Evolutionary conservation across 2,329 filamentous ascomycete species (phyloP).

Genomic region (Sporothrix pallida): DNA sequence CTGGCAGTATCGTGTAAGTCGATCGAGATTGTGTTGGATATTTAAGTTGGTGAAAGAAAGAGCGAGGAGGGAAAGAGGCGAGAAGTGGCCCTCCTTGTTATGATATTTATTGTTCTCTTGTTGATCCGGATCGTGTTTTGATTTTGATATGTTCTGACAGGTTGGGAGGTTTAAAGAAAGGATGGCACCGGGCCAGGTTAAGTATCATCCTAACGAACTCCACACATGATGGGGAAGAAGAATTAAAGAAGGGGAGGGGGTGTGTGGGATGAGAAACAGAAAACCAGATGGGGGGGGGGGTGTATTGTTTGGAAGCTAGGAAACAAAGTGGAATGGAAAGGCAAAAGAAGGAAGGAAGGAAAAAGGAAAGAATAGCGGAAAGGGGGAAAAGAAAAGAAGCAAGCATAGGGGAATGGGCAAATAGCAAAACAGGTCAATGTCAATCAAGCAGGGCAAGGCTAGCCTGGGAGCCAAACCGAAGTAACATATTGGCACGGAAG

Average conservation of each 20-base stretch:
- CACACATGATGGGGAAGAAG: slow-evolving; percentile 27
- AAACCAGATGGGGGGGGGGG: not conserved
- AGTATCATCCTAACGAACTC: slow-evolving; percentile 36
- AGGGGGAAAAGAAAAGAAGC: slow-evolving; percentile 17
- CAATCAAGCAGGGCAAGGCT: slow-evolving; percentile 34
- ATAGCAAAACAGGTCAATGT: slow-evolving; percentile 21
- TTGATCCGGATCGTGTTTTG: not conserved
- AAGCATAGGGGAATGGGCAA: slow-evolving; percentile 15
- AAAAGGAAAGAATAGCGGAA: slow-evolving; percentile 13
- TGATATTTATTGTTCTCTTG: slow-evolving; percentile 29
- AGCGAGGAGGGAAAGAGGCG: not conserved
- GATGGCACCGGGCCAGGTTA: slow-evolving; percentile 34
- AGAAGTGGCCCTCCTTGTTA: not conserved
- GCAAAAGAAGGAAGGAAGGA: slow-evolving; percentile 25
- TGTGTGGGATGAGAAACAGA: slow-evolving; percentile 24
- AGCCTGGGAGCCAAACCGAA: slow-evolving; percentile 31
- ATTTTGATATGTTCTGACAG: slow-evolving; percentile 19
- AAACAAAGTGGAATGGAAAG: slow-evolving; percentile 32
- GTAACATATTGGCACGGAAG: slow-evolving; percentile 43
- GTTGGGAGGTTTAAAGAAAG: slow-evolving; percentile 11
- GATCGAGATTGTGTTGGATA: not conserved
- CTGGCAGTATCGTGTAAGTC: not conserved
- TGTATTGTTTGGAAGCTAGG: slow-evolving; percentile 13
- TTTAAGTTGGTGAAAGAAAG: not conserved
- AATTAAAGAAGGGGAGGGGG: not conserved